These are phyloP conservation scores for Penicillium pancosmium DNA, from an alignment of 495 filamentous ascomycete species.

Conservation along the genomic window DNA sequence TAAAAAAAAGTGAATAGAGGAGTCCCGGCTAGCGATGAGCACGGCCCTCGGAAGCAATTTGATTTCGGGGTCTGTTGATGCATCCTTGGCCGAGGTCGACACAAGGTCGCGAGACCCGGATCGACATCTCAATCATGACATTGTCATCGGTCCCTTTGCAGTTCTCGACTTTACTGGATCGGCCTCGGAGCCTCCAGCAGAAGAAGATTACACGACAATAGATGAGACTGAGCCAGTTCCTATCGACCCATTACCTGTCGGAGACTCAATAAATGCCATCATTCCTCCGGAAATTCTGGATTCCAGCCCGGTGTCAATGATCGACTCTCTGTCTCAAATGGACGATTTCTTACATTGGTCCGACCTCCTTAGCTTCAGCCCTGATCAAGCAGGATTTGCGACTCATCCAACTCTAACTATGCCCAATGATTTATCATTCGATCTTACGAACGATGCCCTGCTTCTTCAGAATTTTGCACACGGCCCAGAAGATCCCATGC, in stretches of 20 bases:
- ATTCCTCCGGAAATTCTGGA: slow-evolving; percentile 13
- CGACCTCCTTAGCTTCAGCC: slow-evolving; percentile 34
- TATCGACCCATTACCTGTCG: neutral
- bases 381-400: slow-evolving; percentile 23
- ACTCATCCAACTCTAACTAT: slow-evolving; percentile 22
- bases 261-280: neutral
- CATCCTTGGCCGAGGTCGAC: slow-evolving; percentile 37
- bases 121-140: slow-evolving; percentile 20
- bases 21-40: slow-evolving; percentile 38
- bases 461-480: slow-evolving; percentile 9
- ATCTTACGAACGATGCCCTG: slow-evolving; percentile 14
- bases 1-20: slow-evolving; percentile 25
- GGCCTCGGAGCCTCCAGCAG: neutral
- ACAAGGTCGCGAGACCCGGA: slow-evolving; percentile 28
- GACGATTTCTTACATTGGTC: slow-evolving; percentile 42
- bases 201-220: neutral
- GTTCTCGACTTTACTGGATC: slow-evolving; percentile 30
- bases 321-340: slow-evolving; percentile 33
- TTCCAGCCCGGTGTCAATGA: slow-evolving; percentile 20
- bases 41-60: slow-evolving; percentile 27
- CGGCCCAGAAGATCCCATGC: slow-evolving; percentile 6
- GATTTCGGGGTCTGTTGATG: slow-evolving; percentile 35
- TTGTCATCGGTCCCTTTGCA: slow-evolving; percentile 38
- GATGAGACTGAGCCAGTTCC: neutral
- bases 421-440: slow-evolving; percentile 21